Percentiles rank a stretch among this genome's conserved stretches.
phyloP scores from a whole-genome alignment of 2,329 filamentous ascomycete species.

The Cladophialophora yegresii region DNA sequence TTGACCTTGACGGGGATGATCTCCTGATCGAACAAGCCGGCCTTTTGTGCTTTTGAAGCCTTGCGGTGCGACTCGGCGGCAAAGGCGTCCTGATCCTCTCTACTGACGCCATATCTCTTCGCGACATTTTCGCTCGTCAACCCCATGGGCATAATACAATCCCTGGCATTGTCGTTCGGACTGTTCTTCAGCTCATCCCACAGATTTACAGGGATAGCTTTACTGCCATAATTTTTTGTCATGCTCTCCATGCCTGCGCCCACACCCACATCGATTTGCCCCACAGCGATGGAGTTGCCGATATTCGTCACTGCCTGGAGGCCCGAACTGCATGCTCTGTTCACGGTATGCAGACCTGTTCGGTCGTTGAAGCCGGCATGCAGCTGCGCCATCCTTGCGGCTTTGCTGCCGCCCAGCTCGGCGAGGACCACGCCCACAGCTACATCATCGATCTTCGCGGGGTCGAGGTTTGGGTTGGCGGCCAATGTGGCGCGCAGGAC shows the following conservation, averaged over 20 bases:
- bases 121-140: slow-evolving; percentile 89
- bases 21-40: slow-evolving; percentile 73
- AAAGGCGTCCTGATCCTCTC: slow-evolving; percentile 80
- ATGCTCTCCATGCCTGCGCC: slow-evolving; percentile 95
- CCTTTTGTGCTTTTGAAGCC: slow-evolving; percentile 68
- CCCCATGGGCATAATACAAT: slow-evolving; percentile 95
- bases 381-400: slow-evolving; percentile 85
- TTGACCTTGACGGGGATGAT: slow-evolving; percentile 77
- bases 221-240: slow-evolving; percentile 83
- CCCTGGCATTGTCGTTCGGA: slow-evolving; percentile 67
- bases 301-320: slow-evolving; percentile 75
- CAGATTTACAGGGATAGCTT: slow-evolving; percentile 79
- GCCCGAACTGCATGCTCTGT: slow-evolving; percentile 79
- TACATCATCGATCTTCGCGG: slow-evolving; percentile 72
- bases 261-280: slow-evolving; percentile 71
- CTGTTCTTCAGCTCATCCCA: slow-evolving; percentile 73
- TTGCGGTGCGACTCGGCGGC: slow-evolving; percentile 73
- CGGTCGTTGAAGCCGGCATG: slow-evolving; percentile 74
- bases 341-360: slow-evolving; percentile 81
- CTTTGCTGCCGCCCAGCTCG: slow-evolving; percentile 87
- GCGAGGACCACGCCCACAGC: slow-evolving; percentile 86
- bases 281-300: slow-evolving; percentile 72
- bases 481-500: slow-evolving; percentile 68
- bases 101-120: slow-evolving; percentile 68
- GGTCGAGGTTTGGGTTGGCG: slow-evolving; percentile 71